Conservation (phyloP, 805 yeast genomes). For the Candida sanyiensis region DNA sequence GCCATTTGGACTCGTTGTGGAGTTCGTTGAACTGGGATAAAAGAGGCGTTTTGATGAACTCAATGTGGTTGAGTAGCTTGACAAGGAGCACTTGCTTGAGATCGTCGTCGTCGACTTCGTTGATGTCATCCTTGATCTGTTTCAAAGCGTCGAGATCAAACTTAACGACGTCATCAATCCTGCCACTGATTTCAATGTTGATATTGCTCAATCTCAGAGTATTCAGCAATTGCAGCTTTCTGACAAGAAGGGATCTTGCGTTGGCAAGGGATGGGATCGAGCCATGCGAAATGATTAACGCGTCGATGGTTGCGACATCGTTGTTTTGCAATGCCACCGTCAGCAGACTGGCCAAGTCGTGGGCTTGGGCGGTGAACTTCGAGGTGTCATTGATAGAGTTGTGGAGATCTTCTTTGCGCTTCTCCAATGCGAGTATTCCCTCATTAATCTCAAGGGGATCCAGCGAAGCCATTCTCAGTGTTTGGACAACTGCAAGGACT, state of each 20-base stretch:
- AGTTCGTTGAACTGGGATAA: slow-evolving; percentile 8
- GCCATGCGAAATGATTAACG: slow-evolving; percentile 21
- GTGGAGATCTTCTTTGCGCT: slow-evolving; percentile 15
- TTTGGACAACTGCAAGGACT: not conserved
- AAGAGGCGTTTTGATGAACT: slow-evolving; percentile 12
- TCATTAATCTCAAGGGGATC: slow-evolving; percentile 25
- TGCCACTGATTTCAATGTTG: not conserved
- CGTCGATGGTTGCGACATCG: slow-evolving; percentile 19
- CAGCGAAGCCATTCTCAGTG: slow-evolving; percentile 13
- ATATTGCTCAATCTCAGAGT: not conserved
- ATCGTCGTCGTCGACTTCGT: slow-evolving; percentile 1
- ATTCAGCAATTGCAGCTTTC: slow-evolving; percentile 2
- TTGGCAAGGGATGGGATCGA: slow-evolving; percentile 14
- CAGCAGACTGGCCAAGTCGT: slow-evolving; percentile 15
- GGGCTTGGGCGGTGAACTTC: slow-evolving; percentile 12
- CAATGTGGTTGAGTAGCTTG: slow-evolving; percentile 9
- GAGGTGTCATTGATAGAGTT: slow-evolving; percentile 12
- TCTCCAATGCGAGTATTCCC: slow-evolving; percentile 23
- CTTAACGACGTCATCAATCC: slow-evolving; percentile 3
- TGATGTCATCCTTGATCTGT: slow-evolving; percentile 7
- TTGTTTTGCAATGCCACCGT: slow-evolving; percentile 14
- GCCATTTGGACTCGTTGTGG: slow-evolving; percentile 17
- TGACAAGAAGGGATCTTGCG: slow-evolving; percentile 12
- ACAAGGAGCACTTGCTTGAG: slow-evolving; percentile 1
- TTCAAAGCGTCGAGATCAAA: slow-evolving; percentile 14